These are phyloP conservation scores for Alternaria sp. DNA, from an alignment of 2,329 filamentous ascomycete species.

Conservation along the genomic window DNA sequence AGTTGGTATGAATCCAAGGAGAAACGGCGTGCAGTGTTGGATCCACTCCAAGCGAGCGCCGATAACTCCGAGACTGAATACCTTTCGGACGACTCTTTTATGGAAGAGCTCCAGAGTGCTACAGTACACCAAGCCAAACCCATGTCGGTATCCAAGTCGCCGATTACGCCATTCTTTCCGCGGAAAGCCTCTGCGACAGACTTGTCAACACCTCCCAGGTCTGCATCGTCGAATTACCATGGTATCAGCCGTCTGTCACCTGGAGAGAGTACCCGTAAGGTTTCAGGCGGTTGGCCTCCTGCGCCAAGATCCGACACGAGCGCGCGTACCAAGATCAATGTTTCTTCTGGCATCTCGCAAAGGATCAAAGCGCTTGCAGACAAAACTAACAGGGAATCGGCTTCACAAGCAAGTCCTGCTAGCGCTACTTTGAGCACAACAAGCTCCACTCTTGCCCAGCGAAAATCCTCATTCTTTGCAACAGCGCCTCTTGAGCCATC, in stretches of 20 bases:
- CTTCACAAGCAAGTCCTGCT: constrained; percentile 34
- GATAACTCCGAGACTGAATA: constrained; percentile 58
- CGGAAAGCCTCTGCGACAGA: constrained; percentile 41
- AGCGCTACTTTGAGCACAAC: constrained; percentile 37
- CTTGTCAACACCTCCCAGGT: constrained; percentile 37
- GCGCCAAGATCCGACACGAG: constrained; percentile 39
- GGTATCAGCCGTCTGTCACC: constrained; percentile 37
- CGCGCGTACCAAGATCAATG: constrained; percentile 74
- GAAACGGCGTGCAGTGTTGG: constrained; percentile 53
- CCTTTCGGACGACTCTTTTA: constrained; percentile 79
- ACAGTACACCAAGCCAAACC: constrained; percentile 85
- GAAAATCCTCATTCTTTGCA: constrained; percentile 52
- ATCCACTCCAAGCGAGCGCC: constrained; percentile 49
- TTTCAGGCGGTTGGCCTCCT: constrained; percentile 46
- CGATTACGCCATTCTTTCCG: constrained; percentile 71
- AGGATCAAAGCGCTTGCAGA: constrained; percentile 93
- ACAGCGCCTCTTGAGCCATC: constrained; percentile 44
- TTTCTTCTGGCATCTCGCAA: constrained; percentile 90
- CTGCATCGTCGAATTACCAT: constrained; percentile 51
- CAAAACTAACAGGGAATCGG: constrained; percentile 64
- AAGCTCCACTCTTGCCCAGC: constrained; percentile 47
- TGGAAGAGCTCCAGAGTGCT: constrained; percentile 85
- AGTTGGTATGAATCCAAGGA: constrained; percentile 47
- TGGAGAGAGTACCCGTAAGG: constrained; percentile 39
- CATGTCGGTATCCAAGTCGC: constrained; percentile 76